Conservation (phyloP, 331 rosid species). For the Arachis monticola region DNA sequence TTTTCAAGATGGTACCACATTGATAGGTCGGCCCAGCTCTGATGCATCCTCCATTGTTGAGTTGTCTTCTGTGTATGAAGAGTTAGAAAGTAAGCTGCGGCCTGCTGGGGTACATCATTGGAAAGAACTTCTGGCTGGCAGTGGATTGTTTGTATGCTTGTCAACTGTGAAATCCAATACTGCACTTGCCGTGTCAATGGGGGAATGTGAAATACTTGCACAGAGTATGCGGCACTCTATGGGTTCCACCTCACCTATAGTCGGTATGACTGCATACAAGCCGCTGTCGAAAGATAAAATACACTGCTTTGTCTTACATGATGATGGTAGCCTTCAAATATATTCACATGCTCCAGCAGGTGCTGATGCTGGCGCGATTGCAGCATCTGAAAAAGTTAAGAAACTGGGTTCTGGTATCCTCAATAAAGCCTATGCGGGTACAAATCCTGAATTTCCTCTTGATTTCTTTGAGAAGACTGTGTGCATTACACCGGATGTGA, state of each 20-base stretch:
- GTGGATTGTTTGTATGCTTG: constrained; percentile 88
- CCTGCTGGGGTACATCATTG: constrained; percentile 95
- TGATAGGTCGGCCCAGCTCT: constrained; percentile 75
- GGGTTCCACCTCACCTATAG: constrained; percentile 85
- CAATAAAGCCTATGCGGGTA: constrained; percentile 81
- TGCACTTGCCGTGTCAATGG: constrained; percentile 80
- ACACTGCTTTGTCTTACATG: constrained; percentile 92
- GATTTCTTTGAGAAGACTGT: constrained; percentile 95
- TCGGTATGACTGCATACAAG: constrained; percentile 88
- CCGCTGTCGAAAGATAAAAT: constrained; percentile 90
- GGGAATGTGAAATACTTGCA: constrained; percentile 69
- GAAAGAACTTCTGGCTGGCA: constrained; percentile 89
- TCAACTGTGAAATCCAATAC: constrained; percentile 83
- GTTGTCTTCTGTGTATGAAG: constrained; percentile 75
- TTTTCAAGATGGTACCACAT: constrained; percentile 88
- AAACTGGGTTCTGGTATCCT: constrained; percentile 95
- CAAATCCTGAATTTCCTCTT: constrained; percentile 91
- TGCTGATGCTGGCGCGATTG: constrained; percentile 70
- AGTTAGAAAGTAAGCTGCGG: constrained; percentile 77
- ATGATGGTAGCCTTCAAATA: constrained; percentile 99
- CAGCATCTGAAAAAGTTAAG: constrained; percentile 88
- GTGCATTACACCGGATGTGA: constrained; percentile 93
- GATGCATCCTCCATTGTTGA: constrained; percentile 72
- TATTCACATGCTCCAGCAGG: constrained; percentile 85
- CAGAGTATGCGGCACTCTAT: constrained; percentile 96